Percentiles rank a stretch among this genome's conserved stretches.
Conservation (phyloP, 225 moss, liverwort and hornwort genomes). For the Polytrichum commune region DNA sequence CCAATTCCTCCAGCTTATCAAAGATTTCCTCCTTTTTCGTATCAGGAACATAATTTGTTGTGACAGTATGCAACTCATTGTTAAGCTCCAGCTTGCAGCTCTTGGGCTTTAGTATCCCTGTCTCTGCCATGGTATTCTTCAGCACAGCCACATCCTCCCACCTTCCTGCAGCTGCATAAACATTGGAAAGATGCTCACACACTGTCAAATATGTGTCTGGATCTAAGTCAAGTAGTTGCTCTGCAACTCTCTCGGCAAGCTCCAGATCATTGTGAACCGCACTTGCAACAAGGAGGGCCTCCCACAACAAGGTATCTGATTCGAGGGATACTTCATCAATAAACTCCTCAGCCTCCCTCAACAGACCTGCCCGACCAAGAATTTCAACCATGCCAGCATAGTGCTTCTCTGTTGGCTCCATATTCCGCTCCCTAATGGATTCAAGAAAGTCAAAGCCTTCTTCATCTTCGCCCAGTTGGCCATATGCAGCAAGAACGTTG, state of each 20-base stretch:
- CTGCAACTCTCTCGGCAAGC: slow-evolving; percentile 49
- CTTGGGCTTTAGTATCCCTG: slow-evolving; percentile 25
- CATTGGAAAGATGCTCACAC: slow-evolving; percentile 42
- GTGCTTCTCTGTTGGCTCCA: slow-evolving; percentile 48
- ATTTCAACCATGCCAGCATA: slow-evolving; percentile 46
- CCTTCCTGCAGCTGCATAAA: slow-evolving; percentile 44
- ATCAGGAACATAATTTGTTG: slow-evolving; percentile 12
- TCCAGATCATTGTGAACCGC: slow-evolving; percentile 45
- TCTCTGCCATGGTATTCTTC: slow-evolving; percentile 36
- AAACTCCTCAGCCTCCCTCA: slow-evolving; percentile 52
- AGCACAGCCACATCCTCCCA: slow-evolving; percentile 41
- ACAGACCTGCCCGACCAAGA: slow-evolving; percentile 58
- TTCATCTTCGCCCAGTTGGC: slow-evolving; percentile 36
- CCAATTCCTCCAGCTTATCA: slow-evolving; percentile 27
- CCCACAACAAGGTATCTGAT: slow-evolving; percentile 40
- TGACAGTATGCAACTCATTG: slow-evolving; percentile 30
- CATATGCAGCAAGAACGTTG: slow-evolving; percentile 30
- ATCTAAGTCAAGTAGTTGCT: slow-evolving; percentile 30
- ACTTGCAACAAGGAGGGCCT: slow-evolving; percentile 46
- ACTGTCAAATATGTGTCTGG: slow-evolving; percentile 21
- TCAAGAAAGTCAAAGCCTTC: slow-evolving; percentile 45
- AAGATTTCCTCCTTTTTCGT: slow-evolving; percentile 20
- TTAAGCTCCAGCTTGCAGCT: slow-evolving; percentile 38
- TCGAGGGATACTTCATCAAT: slow-evolving; percentile 34
- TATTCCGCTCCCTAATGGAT: slow-evolving; percentile 32